Evolutionary conservation across 1,284 basidiomycete genomes (phyloP), one percentile per base, ranked within the genome.

Genomic region (Anthracocystis panici-leucophaei): DNA sequence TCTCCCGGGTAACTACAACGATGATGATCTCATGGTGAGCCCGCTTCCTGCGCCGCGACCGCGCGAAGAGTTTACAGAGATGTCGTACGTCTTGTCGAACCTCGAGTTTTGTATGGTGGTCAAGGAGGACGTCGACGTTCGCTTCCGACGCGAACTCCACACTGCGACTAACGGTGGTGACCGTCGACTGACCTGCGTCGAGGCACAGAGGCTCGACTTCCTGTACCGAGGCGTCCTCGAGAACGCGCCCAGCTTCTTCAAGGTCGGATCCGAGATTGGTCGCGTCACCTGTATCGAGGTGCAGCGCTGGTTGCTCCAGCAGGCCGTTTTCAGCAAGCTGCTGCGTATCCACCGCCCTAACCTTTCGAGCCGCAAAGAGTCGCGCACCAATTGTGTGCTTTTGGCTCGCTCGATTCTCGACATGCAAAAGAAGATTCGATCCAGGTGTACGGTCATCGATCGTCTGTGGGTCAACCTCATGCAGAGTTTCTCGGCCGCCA

Each of bases 251-350:
- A 56, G 59, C 59, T 83, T 81, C 71, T 82, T 79, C 68, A 66
- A 65, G 55, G 75, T 81, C 18, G 81, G 81, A 8, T 78, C 75
- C 21, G 77, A 80, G 52, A 65, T 68, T 27, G 69, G 68, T 23
- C 67, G 73, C 8, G 62, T 76, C 1, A 77, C 65, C 14, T 69
- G 72, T 53, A 59, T 77, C 52, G 80, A 82, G 60, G 77, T 84
- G 44, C 77, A 83, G 56, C 72, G 82, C 12, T 84, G 81, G 80
- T 57, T 83, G 33, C 70, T 84, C 27, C 79, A 82, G 65, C 82
- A 83, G 65, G 65, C 59, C 21, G 75, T 83, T 2, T 83, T 84
- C 57, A 77, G 78, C 73, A 79, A 80, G 64, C 72, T 84, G 5
- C 60, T 84, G 14, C 68, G 73, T 21, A 69, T 84, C 18, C 82